Base-by-base conservation (phyloP, 2,329 filamentous ascomycete genomes). In the Fusarium transvaalense region DNA sequence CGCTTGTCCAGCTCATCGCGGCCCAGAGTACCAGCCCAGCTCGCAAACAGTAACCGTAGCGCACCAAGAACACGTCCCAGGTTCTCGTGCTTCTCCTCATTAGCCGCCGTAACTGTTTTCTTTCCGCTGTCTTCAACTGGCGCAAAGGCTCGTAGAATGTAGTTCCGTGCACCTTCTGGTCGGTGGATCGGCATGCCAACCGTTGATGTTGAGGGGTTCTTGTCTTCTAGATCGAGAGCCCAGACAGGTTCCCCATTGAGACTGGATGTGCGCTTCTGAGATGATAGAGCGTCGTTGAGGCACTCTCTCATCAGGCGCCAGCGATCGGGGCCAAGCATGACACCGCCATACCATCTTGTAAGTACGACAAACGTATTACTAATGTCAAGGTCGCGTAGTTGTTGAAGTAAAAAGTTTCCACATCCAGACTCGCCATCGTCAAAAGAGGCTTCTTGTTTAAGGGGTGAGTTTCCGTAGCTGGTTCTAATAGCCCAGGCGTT, bases 101-200 rank as follows among this genome's bases (percentile, higher is more conserved):
- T 84, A 13, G 85, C 70, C 12, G 82, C 82, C 50, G 84, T 82
- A 6, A 78, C 77, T 4, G 86, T 85, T 77, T 71, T 74, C 53
- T 73, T 72, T 13, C 58, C 58, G 3, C 52, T 64, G 5, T 64
- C 57, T 2, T 64, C 73, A 13, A 43, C 80, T 9, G 82, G 80
- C 8, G 83, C 83, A 76, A 94, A 93, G 58, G 85, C 86, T 69
- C 82, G 86, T 19, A 88, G 75, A 32, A 89, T 81, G 71, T 89
- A 90, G 48, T 81, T 81, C 53, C 84, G 81, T 13, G 93, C 92
- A 7, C 85, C 85, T 73, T 95, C 89, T 1, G 94, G 90, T 19
- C 88, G 88, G 73, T 94, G 89, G 25, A 95, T 91, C 2, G 92
- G 89, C 79, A 96, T 87, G 3, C 87, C 85, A 17, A 78, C 76